A percentile compares a stretch with the other conserved stretches of the same genome.
These are phyloP conservation scores for Mucor racemosus DNA, from an alignment of 371 early-diverging fungal genomes.

Conservation along the genomic window DNA sequence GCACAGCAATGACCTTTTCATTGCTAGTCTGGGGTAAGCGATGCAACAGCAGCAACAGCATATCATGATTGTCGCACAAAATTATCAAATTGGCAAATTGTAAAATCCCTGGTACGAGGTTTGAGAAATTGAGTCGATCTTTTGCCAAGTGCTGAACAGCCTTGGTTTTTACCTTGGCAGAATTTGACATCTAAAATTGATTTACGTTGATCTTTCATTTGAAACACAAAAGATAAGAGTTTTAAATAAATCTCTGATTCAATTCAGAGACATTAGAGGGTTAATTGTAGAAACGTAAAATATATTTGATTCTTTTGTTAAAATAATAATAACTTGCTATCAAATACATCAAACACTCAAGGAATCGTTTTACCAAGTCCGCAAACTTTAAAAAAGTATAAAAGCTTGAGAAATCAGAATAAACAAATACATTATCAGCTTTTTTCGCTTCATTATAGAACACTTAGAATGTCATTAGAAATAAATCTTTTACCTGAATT, in stretches of 20 bases:
- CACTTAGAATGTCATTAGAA: constrained; percentile 7
- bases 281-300: too few species aligned
- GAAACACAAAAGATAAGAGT: too few species aligned
- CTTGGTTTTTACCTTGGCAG: background rate
- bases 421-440: background rate
- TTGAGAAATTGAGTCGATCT: background rate
- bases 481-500: constrained; percentile 24
- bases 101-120: constrained; percentile 1
- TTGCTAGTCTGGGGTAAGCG: background rate
- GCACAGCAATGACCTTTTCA: background rate
- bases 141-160: background rate
- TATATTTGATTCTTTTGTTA: too few species aligned
- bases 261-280: too few species aligned
- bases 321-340: background rate
- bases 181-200: background rate
- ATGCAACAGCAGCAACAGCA: background rate
- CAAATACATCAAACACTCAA: background rate
- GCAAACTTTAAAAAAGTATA: background rate
- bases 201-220: too few species aligned
- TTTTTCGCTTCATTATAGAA: background rate
- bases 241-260: too few species aligned
- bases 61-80: background rate
- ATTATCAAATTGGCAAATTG: background rate
- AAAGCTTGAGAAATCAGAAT: background rate
- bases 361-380: background rate